These are phyloP conservation scores for Diaporthe eres DNA, from an alignment of 2,329 filamentous ascomycete species.

Conservation along the genomic window DNA sequence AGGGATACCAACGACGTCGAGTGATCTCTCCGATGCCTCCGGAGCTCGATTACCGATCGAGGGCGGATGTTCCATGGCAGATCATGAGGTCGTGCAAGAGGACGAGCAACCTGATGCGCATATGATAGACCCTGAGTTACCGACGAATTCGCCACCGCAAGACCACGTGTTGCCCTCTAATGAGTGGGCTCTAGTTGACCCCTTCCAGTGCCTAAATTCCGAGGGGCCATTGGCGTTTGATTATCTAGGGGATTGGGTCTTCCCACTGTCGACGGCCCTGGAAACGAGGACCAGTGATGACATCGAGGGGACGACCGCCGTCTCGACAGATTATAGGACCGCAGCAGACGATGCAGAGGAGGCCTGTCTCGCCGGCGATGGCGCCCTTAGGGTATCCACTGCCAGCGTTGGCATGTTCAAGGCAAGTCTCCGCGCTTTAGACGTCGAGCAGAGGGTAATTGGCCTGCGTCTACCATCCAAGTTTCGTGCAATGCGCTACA, in stretches of 20 bases:
- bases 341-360: neutral
- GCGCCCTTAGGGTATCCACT: neutral
- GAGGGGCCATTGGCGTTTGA: neutral
- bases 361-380: neutral
- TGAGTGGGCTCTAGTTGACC: neutral
- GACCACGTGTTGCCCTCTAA: neutral
- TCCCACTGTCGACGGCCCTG: neutral
- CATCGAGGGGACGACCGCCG: neutral
- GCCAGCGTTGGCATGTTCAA: neutral
- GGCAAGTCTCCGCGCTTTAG: neutral
- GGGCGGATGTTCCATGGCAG: neutral
- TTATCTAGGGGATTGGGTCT: neutral
- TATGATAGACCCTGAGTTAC: neutral
- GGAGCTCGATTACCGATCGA: neutral
- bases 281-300: neutral
- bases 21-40: neutral
- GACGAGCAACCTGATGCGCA: neutral
- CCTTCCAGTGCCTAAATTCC: neutral
- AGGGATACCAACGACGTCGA: neutral
- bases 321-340: neutral
- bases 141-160: neutral
- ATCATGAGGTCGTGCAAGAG: neutral
- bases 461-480: neutral
- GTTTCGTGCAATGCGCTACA: neutral
- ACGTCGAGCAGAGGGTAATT: neutral